Percentiles rank a stretch among this genome's conserved stretches.
Evolutionary conservation across 805 yeast species (phyloP).

Genomic region (Nakazawaea anatomiae): DNA sequence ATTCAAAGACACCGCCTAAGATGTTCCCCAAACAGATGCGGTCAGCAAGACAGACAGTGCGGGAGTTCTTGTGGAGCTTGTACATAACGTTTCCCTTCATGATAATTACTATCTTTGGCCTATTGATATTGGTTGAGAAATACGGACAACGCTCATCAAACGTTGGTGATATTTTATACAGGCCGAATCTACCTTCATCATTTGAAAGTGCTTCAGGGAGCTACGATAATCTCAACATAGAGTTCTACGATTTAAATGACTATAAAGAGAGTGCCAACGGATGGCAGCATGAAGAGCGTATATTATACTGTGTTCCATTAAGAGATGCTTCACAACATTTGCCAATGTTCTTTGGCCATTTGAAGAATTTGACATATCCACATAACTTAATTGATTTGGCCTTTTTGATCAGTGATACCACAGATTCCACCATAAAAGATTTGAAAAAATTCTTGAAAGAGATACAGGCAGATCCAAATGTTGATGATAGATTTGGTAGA

Average conservation of each 20-base stretch:
- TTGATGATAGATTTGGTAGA: constrained; percentile 60
- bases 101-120: constrained; percentile 2
- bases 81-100: constrained; percentile 7
- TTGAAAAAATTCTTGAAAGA: constrained; percentile 52
- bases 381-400: constrained; percentile 78
- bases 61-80: constrained; percentile 1
- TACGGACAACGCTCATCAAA: background rate
- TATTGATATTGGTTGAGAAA: background rate
- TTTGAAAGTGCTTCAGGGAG: constrained; percentile 18
- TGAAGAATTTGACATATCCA: constrained; percentile 78
- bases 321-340: constrained; percentile 89
- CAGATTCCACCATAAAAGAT: constrained; percentile 77
- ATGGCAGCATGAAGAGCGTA: constrained; percentile 74
- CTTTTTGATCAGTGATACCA: constrained; percentile 83
- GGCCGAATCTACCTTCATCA: constrained; percentile 31
- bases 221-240: constrained; percentile 37
- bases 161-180: constrained; percentile 13
- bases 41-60: background rate
- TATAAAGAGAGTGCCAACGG: constrained; percentile 66
- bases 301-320: constrained; percentile 81
- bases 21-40: background rate
- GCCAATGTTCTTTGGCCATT: constrained; percentile 82
- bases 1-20: background rate
- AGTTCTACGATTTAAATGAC: constrained; percentile 66
- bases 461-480: constrained; percentile 62